Evolutionary conservation across 192 early-diverging fungal species (phyloP).

Genomic region (Radiomyces spectabilis): DNA sequence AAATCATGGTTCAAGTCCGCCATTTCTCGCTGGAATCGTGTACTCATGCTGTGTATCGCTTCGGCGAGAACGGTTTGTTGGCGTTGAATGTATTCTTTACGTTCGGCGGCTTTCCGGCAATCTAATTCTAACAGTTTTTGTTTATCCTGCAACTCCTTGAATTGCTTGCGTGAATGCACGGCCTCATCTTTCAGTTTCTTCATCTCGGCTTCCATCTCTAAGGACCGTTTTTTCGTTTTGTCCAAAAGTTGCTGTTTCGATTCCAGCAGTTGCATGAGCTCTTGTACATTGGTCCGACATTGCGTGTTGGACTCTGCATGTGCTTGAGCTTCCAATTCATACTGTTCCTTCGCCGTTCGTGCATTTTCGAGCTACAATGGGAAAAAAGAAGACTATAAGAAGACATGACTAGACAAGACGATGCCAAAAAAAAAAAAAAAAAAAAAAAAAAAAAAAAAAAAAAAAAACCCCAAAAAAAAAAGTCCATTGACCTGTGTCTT

Average conservation of each 20-base stretch:
- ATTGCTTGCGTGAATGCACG: slow-evolving; percentile 11
- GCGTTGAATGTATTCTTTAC: slow-evolving; percentile 16
- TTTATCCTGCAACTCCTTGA: slow-evolving; percentile 15
- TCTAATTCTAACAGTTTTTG: slow-evolving; percentile 12
- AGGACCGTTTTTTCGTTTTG: slow-evolving; percentile 11
- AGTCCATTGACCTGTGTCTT: slow-evolving; percentile 6
- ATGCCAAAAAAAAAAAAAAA: background rate
- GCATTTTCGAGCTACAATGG: slow-evolving; percentile 6
- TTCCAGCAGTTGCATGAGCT: slow-evolving; percentile 25
- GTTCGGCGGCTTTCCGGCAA: slow-evolving; percentile 7
- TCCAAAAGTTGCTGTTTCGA: slow-evolving; percentile 21
- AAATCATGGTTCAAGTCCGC: background rate
- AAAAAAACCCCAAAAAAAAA: background rate
- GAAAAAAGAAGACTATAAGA: no score
- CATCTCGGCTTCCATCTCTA: slow-evolving; percentile 13
- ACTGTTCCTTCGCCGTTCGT: slow-evolving; percentile 1
- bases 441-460: background rate
- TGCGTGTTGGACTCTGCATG: slow-evolving; percentile 15
- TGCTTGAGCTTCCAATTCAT: slow-evolving; percentile 1
- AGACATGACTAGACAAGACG: background rate
- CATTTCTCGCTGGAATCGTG: background rate
- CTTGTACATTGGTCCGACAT: slow-evolving; percentile 13
- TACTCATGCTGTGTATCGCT: background rate
- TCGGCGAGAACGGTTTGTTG: slow-evolving; percentile 3
- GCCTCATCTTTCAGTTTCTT: slow-evolving; percentile 25